Base-by-base conservation (phyloP, 2,329 filamentous ascomycete species). In the Chaetothyriales sp. region DNA sequence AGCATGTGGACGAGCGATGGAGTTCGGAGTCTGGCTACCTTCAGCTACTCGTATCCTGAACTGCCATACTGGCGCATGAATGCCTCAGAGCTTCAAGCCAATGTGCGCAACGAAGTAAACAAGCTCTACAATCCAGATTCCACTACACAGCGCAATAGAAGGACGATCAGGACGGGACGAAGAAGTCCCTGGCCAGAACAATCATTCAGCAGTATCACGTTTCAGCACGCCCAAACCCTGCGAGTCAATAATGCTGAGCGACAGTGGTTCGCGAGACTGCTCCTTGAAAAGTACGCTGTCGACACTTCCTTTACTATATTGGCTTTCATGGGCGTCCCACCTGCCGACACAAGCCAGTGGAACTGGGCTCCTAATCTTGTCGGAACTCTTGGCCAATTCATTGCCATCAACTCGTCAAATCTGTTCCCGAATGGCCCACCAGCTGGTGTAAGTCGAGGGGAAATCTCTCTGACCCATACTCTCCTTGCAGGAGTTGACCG, bases 41-140 rank as follows among this genome's bases (percentile, higher is more conserved):
- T 92, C 65, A 82, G 82, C 13, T 92, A 92, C 64, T 81, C 80
- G 0, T 94, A 94, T 62, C 73, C 80, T 0, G 86, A 90, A 58
- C 77, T 81, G 29, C 59, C 70, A 15, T 67, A 69, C 52, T 70
- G 69, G 63, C 66, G 60, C 62, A 59, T 62, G 60, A 63, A 25
- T 64, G 62, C 54, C 66, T 68, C 62, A 33, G 47, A 55, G 65
- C 62, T 66, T 18, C 45, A 50, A 10, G 28, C 37, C 0, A 67
- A 75, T 5, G 72, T 81, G 25, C 69, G 70, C 45, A 66, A 66
- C 1, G 65, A 73, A 1, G 72, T 89, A 58, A 86, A 85, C 61
- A 67, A 63, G 2, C 69, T 84, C 0, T 85, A 85, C 61, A 79
- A 78, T 29, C 58, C 59, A 5, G 49, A n/a, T 19, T 29, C 46